phyloP scores from a whole-genome alignment of 306 rosid genomes.

The Vigna reflexopilosa region DNA sequence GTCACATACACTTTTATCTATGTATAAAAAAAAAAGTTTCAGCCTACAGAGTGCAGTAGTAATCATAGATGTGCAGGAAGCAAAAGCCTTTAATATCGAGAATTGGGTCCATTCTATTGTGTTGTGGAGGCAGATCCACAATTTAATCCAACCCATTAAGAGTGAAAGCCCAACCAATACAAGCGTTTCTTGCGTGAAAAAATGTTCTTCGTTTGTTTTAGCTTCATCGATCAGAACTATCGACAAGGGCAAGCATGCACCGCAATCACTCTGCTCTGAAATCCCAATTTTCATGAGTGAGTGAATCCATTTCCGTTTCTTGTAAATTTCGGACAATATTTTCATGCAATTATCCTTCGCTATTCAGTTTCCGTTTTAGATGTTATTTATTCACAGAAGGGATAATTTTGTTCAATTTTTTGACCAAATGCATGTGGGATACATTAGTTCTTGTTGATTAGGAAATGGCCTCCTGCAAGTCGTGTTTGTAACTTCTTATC shows the following conservation, averaged over 20 bases:
- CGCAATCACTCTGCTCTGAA: neutral
- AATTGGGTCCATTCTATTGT: too few species aligned
- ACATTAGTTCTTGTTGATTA: slow-evolving; percentile 3
- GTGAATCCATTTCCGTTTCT: slow-evolving; percentile 3
- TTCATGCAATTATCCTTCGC: slow-evolving; percentile 3
- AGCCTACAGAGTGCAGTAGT: too few species aligned
- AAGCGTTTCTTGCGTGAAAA: neutral
- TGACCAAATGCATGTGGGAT: slow-evolving; percentile 21
- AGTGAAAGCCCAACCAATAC: neutral
- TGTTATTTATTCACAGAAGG: neutral
- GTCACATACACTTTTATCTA: too few species aligned
- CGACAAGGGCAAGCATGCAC: slow-evolving; percentile 4
- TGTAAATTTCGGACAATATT: neutral
- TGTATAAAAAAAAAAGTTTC: too few species aligned
- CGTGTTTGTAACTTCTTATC: neutral
- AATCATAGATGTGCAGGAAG: too few species aligned
- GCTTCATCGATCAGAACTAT: neutral
- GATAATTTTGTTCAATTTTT: neutral
- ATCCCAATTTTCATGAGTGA: slow-evolving; percentile 16
- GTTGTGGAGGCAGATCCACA: too few species aligned
- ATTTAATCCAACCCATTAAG: neutral
- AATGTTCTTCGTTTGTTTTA: neutral
- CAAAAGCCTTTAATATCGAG: too few species aligned
- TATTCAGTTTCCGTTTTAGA: neutral
- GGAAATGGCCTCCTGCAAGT: slow-evolving; percentile 1